A percentile compares a stretch with the other conserved stretches of the same genome.
These are phyloP conservation scores for Rauvolfia tetraphylla DNA, from an alignment of 257 asterid species.

Conservation along the genomic window DNA sequence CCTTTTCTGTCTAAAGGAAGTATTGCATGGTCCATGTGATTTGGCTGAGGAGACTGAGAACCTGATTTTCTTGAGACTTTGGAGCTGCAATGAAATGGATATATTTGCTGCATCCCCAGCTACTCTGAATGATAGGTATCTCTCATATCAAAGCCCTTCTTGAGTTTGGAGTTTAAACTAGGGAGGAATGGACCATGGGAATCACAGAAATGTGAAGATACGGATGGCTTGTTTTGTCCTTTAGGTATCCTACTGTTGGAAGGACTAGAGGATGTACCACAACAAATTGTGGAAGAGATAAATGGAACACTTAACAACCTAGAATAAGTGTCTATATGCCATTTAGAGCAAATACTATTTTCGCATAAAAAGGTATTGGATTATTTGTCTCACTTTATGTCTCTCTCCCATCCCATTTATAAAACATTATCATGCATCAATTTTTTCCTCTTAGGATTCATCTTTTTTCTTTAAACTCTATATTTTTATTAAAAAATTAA, in stretches of 20 bases:
- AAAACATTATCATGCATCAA: too few relatives aligned
- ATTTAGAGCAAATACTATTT: too few relatives aligned
- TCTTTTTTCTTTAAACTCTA: too few relatives aligned
- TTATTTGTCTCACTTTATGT: too few relatives aligned
- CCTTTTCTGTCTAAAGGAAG: background rate
- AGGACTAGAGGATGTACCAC: background rate
- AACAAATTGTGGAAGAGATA: background rate
- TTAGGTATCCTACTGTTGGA: background rate
- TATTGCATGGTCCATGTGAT: slow-evolving; percentile 16
- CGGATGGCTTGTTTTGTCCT: slow-evolving; percentile 2
- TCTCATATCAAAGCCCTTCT: background rate
- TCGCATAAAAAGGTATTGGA: too few relatives aligned
- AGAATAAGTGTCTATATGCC: too few relatives aligned
- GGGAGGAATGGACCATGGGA: background rate
- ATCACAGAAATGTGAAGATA: slow-evolving; percentile 3
- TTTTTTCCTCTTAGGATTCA: too few relatives aligned
- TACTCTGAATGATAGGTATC: slow-evolving; percentile 13
- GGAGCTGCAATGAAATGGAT: background rate
- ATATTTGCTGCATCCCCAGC: background rate
- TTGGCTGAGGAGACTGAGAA: slow-evolving; percentile 8
- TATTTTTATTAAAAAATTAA: too few relatives aligned
- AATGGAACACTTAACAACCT: background rate
- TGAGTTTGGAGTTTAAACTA: background rate
- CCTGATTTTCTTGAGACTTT: slow-evolving; percentile 2
- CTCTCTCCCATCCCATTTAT: too few relatives aligned